phyloP scores from a whole-genome alignment of 1,284 basidiomycete species.

The Serendipita sp. region DNA sequence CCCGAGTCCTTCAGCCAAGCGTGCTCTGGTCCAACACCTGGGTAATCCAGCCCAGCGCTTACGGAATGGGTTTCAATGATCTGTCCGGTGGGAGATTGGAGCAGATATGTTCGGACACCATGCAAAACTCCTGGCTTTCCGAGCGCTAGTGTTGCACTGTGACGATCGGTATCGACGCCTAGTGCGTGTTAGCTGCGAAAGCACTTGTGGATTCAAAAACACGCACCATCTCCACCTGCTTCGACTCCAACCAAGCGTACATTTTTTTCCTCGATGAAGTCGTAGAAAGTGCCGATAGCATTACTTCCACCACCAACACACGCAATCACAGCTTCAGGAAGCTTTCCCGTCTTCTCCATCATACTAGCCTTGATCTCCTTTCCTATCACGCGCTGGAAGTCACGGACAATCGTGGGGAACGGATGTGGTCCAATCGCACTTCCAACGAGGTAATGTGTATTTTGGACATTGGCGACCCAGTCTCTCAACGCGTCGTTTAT shows the following conservation, averaged over 20 bases:
- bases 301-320: slow-evolving; percentile 97
- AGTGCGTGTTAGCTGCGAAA: neutral
- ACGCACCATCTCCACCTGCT: slow-evolving; percentile 80
- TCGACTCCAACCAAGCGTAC: slow-evolving; percentile 88
- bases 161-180: slow-evolving; percentile 70
- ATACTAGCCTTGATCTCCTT: slow-evolving; percentile 89
- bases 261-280: slow-evolving; percentile 76
- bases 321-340: slow-evolving; percentile 90
- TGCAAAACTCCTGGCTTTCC: slow-evolving; percentile 92
- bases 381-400: slow-evolving; percentile 94
- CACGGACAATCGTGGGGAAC: slow-evolving; percentile 96
- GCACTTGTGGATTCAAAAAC: slow-evolving; percentile 11
- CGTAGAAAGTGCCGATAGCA: slow-evolving; percentile 92
- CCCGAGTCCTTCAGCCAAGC: slow-evolving; percentile 91
- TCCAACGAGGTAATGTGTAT: slow-evolving; percentile 93
- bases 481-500: slow-evolving; percentile 95
- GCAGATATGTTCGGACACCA: slow-evolving; percentile 87
- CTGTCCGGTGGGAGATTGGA: slow-evolving; percentile 81
- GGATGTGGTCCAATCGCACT: slow-evolving; percentile 97
- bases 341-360: slow-evolving; percentile 56
- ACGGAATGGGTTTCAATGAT: slow-evolving; percentile 96
- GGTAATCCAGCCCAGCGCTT: slow-evolving; percentile 86
- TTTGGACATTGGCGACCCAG: slow-evolving; percentile 93
- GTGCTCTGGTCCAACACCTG: slow-evolving; percentile 94
- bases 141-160: slow-evolving; percentile 84